phyloP scores from a whole-genome alignment of 2,329 filamentous ascomycete genomes.

The Ceratocystis ficicola region DNA sequence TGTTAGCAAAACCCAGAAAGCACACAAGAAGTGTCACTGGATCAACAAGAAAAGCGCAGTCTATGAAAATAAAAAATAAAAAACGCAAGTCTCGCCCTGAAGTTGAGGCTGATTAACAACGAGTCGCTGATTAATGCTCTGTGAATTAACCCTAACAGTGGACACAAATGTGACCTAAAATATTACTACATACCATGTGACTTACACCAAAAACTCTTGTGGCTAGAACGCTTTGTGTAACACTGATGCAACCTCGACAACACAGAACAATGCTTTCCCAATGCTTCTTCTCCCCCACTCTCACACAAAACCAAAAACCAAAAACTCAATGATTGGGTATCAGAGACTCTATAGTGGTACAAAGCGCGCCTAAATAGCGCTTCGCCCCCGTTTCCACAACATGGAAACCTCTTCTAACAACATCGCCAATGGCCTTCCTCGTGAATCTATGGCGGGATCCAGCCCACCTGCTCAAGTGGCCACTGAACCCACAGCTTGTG shows the following conservation, averaged over 20 bases:
- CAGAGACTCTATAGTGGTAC: not conserved
- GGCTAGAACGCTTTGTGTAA: not conserved
- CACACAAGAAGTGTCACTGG: too few relatives aligned
- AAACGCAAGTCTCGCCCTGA: too few relatives aligned
- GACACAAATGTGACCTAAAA: too few relatives aligned
- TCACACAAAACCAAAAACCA: not conserved
- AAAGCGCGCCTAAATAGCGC: not conserved
- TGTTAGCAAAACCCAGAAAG: too few relatives aligned
- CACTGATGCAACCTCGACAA: not conserved
- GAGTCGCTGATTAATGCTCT: too few relatives aligned
- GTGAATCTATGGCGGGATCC: conserved; percentile 19
- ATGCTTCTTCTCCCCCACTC: not conserved
- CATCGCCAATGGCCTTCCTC: not conserved
- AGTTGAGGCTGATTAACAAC: too few relatives aligned
- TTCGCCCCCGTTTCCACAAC: not conserved
- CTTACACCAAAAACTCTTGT: too few relatives aligned
- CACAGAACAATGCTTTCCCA: not conserved
- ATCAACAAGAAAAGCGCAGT: too few relatives aligned
- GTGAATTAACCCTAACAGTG: too few relatives aligned
- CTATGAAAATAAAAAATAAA: too few relatives aligned
- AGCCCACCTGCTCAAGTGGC: conserved; percentile 24
- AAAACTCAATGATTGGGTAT: not conserved
- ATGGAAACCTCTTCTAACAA: not conserved
- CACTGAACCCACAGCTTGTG: conserved; percentile 30
- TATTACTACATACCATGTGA: too few relatives aligned